These are phyloP conservation scores for Fusarium floridanum DNA, from an alignment of 2,329 filamentous ascomycete species.

Conservation along the genomic window DNA sequence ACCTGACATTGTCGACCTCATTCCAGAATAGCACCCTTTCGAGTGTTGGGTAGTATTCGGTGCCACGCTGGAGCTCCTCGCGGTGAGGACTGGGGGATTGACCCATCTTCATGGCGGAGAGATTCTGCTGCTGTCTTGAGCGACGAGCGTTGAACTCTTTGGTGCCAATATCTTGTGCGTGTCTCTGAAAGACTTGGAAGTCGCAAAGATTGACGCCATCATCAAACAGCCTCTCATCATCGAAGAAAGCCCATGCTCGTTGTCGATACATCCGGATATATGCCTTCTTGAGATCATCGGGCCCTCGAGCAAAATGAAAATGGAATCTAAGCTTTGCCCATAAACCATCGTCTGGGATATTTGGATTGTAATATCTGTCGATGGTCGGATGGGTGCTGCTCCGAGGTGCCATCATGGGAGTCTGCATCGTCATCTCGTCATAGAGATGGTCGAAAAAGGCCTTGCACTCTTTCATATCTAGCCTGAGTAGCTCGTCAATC, in stretches of 20 bases:
- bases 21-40: neutral
- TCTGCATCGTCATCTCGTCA: neutral
- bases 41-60: neutral
- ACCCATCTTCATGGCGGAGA: neutral
- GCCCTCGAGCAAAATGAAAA: neutral
- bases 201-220: neutral
- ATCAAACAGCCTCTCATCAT: neutral
- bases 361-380: neutral
- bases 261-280: constrained; percentile 18
- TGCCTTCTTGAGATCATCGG: neutral
- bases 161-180: neutral
- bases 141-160: neutral
- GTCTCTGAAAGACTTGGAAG: neutral
- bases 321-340: neutral
- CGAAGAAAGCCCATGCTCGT: constrained; percentile 21
- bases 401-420: neutral
- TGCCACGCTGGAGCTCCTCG: neutral
- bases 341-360: neutral
- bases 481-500: neutral
- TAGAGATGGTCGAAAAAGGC: neutral
- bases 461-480: neutral
- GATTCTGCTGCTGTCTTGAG: neutral
- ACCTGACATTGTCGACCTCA: neutral
- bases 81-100: neutral
- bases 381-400: neutral